Percentiles rank a stretch among this genome's conserved stretches.
Evolutionary conservation across 2,329 filamentous ascomycete species (phyloP).

Genomic region (Hypocreales sp.): DNA sequence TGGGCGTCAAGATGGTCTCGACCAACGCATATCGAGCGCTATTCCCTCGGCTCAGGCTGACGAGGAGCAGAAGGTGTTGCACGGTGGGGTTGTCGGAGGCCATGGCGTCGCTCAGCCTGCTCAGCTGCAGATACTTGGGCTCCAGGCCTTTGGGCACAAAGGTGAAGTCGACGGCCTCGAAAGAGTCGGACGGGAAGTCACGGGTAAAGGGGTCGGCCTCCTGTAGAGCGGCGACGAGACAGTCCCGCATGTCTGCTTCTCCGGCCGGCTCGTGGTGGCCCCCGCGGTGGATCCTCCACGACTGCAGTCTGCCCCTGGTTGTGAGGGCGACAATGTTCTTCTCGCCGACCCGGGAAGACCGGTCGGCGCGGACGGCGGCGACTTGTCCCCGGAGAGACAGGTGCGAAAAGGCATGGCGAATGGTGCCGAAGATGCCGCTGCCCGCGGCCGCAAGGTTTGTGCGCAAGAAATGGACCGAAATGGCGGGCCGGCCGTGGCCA

Average conservation of each 20-base stretch:
- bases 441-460: conserved; percentile 38
- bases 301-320: conserved; percentile 59
- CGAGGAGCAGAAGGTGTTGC: conserved; percentile 46
- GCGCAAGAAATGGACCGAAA: conserved; percentile 64
- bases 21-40: conserved; percentile 56
- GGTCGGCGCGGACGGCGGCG: conserved; percentile 62
- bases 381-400: conserved; percentile 61
- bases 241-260: conserved; percentile 54
- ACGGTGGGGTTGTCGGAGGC: conserved; percentile 32
- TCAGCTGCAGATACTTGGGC: conserved; percentile 32
- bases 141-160: conserved; percentile 43
- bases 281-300: conserved; percentile 81
- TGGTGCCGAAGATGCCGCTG: conserved; percentile 63
- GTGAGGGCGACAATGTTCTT: conserved; percentile 72
- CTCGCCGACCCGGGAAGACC: conserved; percentile 60
- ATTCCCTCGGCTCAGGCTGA: conserved; percentile 36
- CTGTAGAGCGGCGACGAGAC: conserved; percentile 47
- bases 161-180: conserved; percentile 69
- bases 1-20: conserved; percentile 48
- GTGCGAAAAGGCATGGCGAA: conserved; percentile 60
- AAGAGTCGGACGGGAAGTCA: conserved; percentile 37
- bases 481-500: conserved; percentile 67
- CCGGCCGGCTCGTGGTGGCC: conserved; percentile 63
- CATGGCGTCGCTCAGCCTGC: conserved; percentile 33
- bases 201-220: conserved; percentile 32